Evolutionary conservation across 495 filamentous ascomycete species (phyloP), one percentile per base, ranked within the genome.

Genomic region (Hamigera avellanea): DNA sequence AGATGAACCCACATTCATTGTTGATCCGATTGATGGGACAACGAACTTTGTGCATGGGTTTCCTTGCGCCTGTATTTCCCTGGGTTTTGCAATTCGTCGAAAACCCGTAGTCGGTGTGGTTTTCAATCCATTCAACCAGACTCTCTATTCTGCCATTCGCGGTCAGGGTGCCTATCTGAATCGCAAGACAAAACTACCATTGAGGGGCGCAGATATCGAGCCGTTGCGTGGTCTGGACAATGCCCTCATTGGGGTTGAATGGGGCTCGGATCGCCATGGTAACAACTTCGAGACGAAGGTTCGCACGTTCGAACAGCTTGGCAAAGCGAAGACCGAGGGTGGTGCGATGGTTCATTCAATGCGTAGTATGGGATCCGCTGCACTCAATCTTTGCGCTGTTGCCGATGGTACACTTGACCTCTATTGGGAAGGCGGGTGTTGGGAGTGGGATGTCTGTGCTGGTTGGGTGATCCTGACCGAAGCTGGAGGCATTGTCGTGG

Each of bases 351-450:
- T 91, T 26, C 86, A 91, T 41, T 72, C 73, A 2, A 53, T 95
- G 28, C 62, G 88, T 16, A 77, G 68, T 48, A 47, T 88, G 45
- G 88, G 88, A 1, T 79, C 70, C 31, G 88, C 88, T 8, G 88
- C 86, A 19, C 58, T 95, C 48, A 94, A 94, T 48, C 50, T 93
- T 12, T 91, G 83, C 39, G 71, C 67, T n/a, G 79, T 87, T 28
- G 88, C 88, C 12, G 69, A 73, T 1, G 89, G 88, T 1, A 72
- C 75, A 45, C 43, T 91, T 19, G 88, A 95, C 61, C 36, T 78
- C 19, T 95, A 93, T 46, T 95, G 89, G 88, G 88, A 95, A 50
- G 86, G 83, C 10, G 88, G 89, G 6, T 89, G 83, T 54, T 95
- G 85, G 81, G 84, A 83, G 18, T 95, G 88, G 88, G 88, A 95